Evolutionary conservation across 176 grass and related monocot species (phyloP).

Genomic region (Oryza glaberrima): DNA sequence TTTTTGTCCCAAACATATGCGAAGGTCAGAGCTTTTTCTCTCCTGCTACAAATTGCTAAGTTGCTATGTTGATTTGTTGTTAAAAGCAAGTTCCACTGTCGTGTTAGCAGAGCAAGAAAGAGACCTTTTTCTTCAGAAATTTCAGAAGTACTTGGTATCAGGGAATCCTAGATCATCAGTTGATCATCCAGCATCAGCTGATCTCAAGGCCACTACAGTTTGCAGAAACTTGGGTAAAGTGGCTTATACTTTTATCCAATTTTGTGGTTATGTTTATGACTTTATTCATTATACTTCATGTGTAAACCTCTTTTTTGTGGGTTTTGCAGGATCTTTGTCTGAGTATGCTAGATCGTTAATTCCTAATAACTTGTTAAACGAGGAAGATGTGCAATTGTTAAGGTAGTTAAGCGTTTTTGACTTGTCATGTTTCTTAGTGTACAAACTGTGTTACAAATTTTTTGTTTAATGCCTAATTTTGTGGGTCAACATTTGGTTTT

Average conservation of each 20-base stretch:
- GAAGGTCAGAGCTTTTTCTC: slow-evolving; percentile 64
- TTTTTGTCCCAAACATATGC: slow-evolving; percentile 96
- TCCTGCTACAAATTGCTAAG: slow-evolving; percentile 22
- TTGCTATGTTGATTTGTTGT: slow-evolving; percentile 5
- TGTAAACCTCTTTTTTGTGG: slow-evolving; percentile 39
- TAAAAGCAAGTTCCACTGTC: slow-evolving; percentile 36
- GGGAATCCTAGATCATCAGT: slow-evolving; percentile 44
- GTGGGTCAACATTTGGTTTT: slow-evolving; percentile 13
- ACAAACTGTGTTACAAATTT: neutral
- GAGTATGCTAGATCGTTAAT: slow-evolving; percentile 81
- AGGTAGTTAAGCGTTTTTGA: slow-evolving; percentile 61
- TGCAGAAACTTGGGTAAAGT: slow-evolving; percentile 85
- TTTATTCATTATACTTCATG: slow-evolving; percentile 20
- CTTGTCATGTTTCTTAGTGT: slow-evolving; percentile 1
- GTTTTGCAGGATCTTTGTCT: slow-evolving; percentile 76
- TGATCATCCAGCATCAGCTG: slow-evolving; percentile 40
- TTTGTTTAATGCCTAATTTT: slow-evolving; percentile 31
- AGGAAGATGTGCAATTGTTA: slow-evolving; percentile 83
- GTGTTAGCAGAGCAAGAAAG: slow-evolving; percentile 90
- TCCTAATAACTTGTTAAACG: slow-evolving; percentile 74
- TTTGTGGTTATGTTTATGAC: slow-evolving; percentile 15
- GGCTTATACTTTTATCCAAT: slow-evolving; percentile 18
- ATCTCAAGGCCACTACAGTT: slow-evolving; percentile 49
- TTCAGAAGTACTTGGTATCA: slow-evolving; percentile 64
- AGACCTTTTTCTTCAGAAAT: slow-evolving; percentile 92